These are phyloP conservation scores for Stagonosporopsis chrysanthemi DNA, from an alignment of 2,329 filamentous ascomycete species.

Conservation along the genomic window DNA sequence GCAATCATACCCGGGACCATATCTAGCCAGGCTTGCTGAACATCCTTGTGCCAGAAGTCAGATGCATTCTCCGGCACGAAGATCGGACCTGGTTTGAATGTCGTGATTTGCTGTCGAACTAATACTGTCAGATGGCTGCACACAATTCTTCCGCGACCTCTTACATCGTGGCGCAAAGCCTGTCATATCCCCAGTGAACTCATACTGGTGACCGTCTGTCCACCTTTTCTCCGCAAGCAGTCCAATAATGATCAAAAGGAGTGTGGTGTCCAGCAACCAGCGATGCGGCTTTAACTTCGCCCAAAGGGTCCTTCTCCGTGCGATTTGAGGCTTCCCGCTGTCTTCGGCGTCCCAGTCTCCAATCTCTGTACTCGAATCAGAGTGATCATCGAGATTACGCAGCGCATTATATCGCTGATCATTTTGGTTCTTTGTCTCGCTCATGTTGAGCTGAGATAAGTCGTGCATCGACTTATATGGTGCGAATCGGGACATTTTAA, in stretches of 20 bases:
- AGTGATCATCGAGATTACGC: constrained; percentile 27
- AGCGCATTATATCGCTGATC: constrained; percentile 37
- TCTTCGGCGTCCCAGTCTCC: constrained; percentile 34
- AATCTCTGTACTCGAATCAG: constrained; percentile 41
- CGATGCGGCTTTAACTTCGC: constrained; percentile 25
- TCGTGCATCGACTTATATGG: constrained; percentile 26
- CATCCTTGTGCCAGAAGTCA: constrained; percentile 42
- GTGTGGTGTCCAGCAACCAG: constrained; percentile 40
- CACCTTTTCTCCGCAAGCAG: constrained; percentile 39
- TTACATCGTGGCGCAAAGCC: constrained; percentile 45
- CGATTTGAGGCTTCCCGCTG: constrained; percentile 7
- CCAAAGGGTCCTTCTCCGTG: constrained; percentile 23
- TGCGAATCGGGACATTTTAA: constrained; percentile 16
- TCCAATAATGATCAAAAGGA: constrained; percentile 40
- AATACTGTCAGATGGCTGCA: constrained; percentile 2
- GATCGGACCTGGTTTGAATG: constrained; percentile 32
- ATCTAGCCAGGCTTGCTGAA: constrained; percentile 41
- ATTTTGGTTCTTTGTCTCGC: constrained; percentile 25
- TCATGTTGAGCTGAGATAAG: constrained; percentile 19
- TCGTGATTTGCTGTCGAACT: constrained; percentile 44
- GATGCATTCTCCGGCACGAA: constrained; percentile 42
- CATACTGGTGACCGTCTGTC: constrained; percentile 21
- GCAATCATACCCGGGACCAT: constrained; percentile 39
- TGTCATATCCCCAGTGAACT: constrained; percentile 41
- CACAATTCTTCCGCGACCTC: background rate